phyloP scores from a whole-genome alignment of 2,329 filamentous ascomycete genomes.

The Polychaeton citri region DNA sequence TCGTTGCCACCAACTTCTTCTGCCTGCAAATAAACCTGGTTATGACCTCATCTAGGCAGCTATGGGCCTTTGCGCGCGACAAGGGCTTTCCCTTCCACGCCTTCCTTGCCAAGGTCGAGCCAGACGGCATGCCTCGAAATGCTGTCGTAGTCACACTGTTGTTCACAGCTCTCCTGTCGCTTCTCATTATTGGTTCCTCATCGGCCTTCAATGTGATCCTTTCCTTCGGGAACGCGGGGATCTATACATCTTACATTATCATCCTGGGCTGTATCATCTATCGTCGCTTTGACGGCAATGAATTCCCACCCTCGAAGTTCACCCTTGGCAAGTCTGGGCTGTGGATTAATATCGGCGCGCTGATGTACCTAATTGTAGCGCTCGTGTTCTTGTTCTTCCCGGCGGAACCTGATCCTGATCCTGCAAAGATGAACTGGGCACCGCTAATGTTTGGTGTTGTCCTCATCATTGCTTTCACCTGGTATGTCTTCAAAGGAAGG shows the following conservation, averaged over 20 bases:
- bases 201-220: conserved; percentile 31
- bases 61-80: too few species aligned
- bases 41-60: too few species aligned
- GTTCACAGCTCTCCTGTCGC: too few species aligned
- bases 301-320: conserved; percentile 11
- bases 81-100: too few species aligned
- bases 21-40: conserved; percentile 7
- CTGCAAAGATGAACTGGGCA: conserved; percentile 19
- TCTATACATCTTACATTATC: conserved; percentile 13
- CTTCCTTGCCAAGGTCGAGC: too few species aligned
- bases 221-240: conserved; percentile 19
- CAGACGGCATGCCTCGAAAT: too few species aligned
- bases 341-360: conserved; percentile 8
- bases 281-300: conserved; percentile 9
- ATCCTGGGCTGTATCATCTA: conserved; percentile 11
- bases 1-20: conserved; percentile 12
- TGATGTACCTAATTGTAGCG: conserved; percentile 9
- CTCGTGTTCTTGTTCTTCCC: conserved; percentile 15
- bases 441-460: conserved; percentile 12
- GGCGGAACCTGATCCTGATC: conserved; percentile 9
- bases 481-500: conserved; percentile 7
- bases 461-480: conserved; percentile 6
- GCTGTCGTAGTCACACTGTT: too few species aligned
- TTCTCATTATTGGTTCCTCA: conserved; percentile 25
- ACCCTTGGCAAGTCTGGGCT: conserved; percentile 9